Percentiles rank a stretch among this genome's conserved stretches.
Conservation (phyloP, 2,329 filamentous ascomycete species). For the Colletotrichum tropicicola region DNA sequence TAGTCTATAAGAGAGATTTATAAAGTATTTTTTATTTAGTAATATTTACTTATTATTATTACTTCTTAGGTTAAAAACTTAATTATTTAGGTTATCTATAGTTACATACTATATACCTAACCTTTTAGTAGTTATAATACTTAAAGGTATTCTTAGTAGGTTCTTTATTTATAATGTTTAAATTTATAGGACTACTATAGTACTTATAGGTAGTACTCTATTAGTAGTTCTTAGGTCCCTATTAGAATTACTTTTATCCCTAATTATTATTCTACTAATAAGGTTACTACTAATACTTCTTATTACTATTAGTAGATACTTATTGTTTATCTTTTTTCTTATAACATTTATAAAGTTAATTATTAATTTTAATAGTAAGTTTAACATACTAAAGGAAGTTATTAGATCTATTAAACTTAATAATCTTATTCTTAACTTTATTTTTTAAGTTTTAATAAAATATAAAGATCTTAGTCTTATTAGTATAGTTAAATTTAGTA, state of each 20-base stretch:
- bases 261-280: neutral
- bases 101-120: too few species aligned
- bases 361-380: neutral
- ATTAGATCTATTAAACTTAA: neutral
- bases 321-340: neutral
- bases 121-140: too few species aligned
- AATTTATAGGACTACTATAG: neutral
- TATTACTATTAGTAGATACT: neutral
- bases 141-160: too few species aligned
- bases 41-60: too few species aligned
- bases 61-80: too few species aligned
- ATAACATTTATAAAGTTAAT: neutral
- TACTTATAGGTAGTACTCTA: neutral
- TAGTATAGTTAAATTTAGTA: neutral
- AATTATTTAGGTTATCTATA: too few species aligned
- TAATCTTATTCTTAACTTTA: neutral
- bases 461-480: neutral
- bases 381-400: neutral
- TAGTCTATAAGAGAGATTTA: too few species aligned
- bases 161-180: too few species aligned
- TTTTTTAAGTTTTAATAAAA: neutral
- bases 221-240: neutral
- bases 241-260: neutral
- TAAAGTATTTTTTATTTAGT: too few species aligned
- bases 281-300: neutral